Base-by-base conservation (phyloP, 805 yeast genomes). In the Ogataea methylovora region DNA sequence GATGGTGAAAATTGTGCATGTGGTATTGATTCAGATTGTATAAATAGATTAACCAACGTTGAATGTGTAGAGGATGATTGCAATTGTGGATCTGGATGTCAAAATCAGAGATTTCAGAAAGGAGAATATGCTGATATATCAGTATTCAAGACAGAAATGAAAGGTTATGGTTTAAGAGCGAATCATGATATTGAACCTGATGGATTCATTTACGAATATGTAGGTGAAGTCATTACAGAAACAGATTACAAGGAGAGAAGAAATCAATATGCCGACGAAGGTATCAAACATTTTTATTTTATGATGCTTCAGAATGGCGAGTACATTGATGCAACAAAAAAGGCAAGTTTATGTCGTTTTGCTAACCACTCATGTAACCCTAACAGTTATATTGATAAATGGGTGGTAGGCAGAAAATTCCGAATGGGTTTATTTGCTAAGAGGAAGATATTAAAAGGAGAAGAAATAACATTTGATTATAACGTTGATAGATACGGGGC, bases 401-500 rank as follows among this genome's bases (percentile, higher is more conserved):
- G 98, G 98, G 92, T 88, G 13, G 97, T 90, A 11, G 87, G 87
- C 20, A 84, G 83, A 39, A 82, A 85, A 53, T 67, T 86, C 37
- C 71, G 86, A 44, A 92, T 92, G 97, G 98, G 97, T 20, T 83
- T 90, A 17, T 92, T 90, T 54, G 84, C 97, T 33, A 83, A 83
- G 45, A 66, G 95, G 42, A 58, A 67, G 19, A 85, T 90, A 34
- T 29, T 43, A 7, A 56, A 58, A 39, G 96, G 95, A 35, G 97
- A 92, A 57, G 98, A 90, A 54, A 76, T 90, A 45, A 85, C 97
- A 1, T 83, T 83, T 56, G 88, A 83, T 52, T 90, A 90, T 58
- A 90, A 90, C 50, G 97, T 92, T 23, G 98, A 90, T 58, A 68
- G 97, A 42, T 90, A 88, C 55, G 98, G 98, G 21, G 94, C 97